Evolutionary conservation across 768 basidiomycete genomes (phyloP), one percentile per base, ranked within the genome.

Genomic region (Amanita muscaria): DNA sequence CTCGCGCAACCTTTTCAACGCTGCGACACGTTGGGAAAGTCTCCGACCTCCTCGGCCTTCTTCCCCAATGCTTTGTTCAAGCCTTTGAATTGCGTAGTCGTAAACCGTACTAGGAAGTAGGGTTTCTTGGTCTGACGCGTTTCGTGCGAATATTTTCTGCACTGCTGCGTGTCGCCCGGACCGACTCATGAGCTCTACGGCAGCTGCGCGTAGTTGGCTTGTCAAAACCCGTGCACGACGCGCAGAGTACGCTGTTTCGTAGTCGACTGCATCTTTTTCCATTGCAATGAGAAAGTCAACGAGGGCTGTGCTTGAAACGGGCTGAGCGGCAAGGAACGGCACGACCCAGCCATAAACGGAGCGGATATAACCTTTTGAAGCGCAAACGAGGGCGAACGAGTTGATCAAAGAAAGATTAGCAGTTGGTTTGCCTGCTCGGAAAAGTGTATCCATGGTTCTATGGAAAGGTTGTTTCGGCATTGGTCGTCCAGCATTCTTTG

Each of bases 281-380:
- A 44, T 44, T 12, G 16, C 24, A 7, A 15, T 19, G 22, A 44
- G n/a, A 27, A 44, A 36, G 11, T 36, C 15, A 5, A 22, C 23
- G 18, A 36, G 34, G 7, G 10, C 19, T 10, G 32, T 6, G n/a
- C 11, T 21, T 11, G 41, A 22, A 2, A 22, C 22, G 12, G 10
- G 16, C 5, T 12, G 6, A 14, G 21, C 9, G 30, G 48, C 15
- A 14, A 58, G 21, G 32, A 53, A 32, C 7, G 50, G 46, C 11
- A 53, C 32, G 16, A 50, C 49, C 16, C 53, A 50, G 14, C 48
- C 30, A 14, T 53, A 44, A 22, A 55, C 41, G 38, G 49, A 45
- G 21, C 46, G 39, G 10, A 52, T 30, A 27, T 58, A 58, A 7
- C 57, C 56, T 47, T 55, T 56, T 9, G 40, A 43, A 18, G 56